Evolutionary conservation across 1,284 basidiomycete genomes (phyloP), one percentile per base, ranked within the genome.

Genomic region (Apiotrichum mycotoxinovorans): DNA sequence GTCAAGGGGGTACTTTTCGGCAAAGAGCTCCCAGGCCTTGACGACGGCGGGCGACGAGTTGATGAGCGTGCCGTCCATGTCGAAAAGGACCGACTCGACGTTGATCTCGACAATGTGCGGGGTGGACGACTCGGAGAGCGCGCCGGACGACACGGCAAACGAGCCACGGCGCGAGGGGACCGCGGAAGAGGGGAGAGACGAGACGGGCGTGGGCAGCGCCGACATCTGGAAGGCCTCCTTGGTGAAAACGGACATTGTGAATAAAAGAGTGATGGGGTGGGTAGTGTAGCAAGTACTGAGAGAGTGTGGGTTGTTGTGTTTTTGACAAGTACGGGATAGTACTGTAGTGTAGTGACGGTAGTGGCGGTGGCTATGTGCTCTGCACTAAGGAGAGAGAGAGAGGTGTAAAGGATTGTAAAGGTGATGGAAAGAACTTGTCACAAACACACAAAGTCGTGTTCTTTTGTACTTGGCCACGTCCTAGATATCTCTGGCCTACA

Each of bases 141-240:
- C 86, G 1, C 83, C 81, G 11, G 89, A 86, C 56, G 83, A 84
- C 87, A 91, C 92, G 38, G 69, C 66, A 57, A 73, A 70, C 5
- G 73, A 73, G 25, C 61, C 56, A 54, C 70, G 66, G 53, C 70
- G 66, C 25, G 72, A 71, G 38, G 57, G 54, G 23, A 68, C 66
- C 27, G 56, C 52, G 35, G 73, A 75, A 22, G 61, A 38, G 30
- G 70, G 66, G 10, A 52, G 52, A 17, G 70, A 70, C 51, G 48
- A 57, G 18, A 62, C 55, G n/a, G 72, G 70, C 12, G 71, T 66
- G 27, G 70, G 71, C 63, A 74, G 58, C 27, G 73, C 71, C 54
- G 73, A 74, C 73, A 76, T 76, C 64, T 73, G 74, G 71, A 78
- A 76, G 52, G 74, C 69, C 62, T 73, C 69, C 57, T 73, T 74